phyloP scores from a whole-genome alignment of 768 basidiomycete species.

The Tylopilus rubrobrunneus region DNA sequence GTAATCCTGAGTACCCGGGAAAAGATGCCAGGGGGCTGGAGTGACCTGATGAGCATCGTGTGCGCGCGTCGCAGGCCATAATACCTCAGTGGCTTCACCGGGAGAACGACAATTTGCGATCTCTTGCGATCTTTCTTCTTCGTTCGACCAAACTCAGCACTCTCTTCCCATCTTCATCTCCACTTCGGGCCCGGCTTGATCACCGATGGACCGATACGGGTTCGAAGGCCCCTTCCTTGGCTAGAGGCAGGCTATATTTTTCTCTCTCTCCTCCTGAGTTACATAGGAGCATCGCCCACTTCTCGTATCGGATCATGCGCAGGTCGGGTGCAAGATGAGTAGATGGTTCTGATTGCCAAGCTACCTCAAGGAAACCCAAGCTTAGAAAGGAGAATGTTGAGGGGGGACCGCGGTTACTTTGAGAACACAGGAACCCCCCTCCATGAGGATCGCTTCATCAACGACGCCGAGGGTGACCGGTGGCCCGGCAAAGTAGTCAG shows the following conservation, averaged over 20 bases:
- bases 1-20: background rate
- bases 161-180: background rate
- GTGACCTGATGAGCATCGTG: background rate
- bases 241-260: no score
- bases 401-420: background rate
- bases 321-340: background rate
- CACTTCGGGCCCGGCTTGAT: slow-evolving; percentile 4
- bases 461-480: background rate
- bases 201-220: slow-evolving; percentile 3
- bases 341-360: background rate
- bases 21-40: background rate
- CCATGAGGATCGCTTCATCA: background rate
- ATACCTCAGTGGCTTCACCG: background rate
- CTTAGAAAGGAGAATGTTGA: no score
- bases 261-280: background rate
- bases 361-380: background rate
- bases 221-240: no score
- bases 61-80: background rate
- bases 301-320: slow-evolving; percentile 1
- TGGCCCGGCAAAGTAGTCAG: background rate
- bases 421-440: background rate
- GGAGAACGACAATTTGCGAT: background rate
- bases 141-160: background rate
- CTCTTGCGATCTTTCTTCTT: background rate
- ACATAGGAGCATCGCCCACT: background rate